phyloP scores from a whole-genome alignment of 2,329 filamentous ascomycete genomes.

The Thyridium curvatum region DNA sequence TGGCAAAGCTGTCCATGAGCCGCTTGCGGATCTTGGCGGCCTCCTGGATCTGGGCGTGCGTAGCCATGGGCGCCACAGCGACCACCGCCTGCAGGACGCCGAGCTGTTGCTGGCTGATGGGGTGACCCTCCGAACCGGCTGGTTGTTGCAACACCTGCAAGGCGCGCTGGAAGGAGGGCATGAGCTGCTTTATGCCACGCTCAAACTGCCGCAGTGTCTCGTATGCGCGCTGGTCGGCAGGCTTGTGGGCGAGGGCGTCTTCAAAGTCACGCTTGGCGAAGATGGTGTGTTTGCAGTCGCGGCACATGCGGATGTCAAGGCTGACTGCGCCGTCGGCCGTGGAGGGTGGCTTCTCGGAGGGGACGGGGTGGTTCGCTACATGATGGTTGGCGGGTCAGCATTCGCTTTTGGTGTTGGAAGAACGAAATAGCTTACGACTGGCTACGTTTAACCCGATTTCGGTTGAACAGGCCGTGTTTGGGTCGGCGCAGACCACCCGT shows the following conservation, averaged over 20 bases:
- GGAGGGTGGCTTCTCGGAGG: conserved; percentile 18
- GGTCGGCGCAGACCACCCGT: conserved; percentile 86
- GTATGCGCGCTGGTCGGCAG: conserved; percentile 73
- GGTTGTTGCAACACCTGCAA: conserved; percentile 62
- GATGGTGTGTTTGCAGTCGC: conserved; percentile 66
- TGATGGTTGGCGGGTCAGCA: conserved; percentile 12
- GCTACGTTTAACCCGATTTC: conserved; percentile 75
- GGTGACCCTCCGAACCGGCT: conserved; percentile 8
- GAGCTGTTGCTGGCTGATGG: too few relatives aligned
- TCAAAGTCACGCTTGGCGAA: conserved; percentile 70
- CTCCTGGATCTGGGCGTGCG: conserved; percentile 67
- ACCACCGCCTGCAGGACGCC: too few relatives aligned
- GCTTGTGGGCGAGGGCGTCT: conserved; percentile 59
- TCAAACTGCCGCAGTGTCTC: conserved; percentile 83
- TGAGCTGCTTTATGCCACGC: conserved; percentile 71
- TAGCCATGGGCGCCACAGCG: conserved; percentile 28
- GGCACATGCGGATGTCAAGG: conserved; percentile 85
- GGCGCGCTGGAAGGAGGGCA: conserved; percentile 79
- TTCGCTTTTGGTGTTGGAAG: conserved; percentile 11
- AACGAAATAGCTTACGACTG: conserved; percentile 33
- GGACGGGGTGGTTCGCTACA: too few relatives aligned
- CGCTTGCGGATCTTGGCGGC: conserved; percentile 86
- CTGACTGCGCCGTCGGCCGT: conserved; percentile 36
- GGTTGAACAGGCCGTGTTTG: conserved; percentile 73
- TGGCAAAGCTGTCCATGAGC: conserved; percentile 80